These are phyloP conservation scores for Monosporascus sp. DNA, from an alignment of 2,329 filamentous ascomycete genomes.

Conservation along the genomic window DNA sequence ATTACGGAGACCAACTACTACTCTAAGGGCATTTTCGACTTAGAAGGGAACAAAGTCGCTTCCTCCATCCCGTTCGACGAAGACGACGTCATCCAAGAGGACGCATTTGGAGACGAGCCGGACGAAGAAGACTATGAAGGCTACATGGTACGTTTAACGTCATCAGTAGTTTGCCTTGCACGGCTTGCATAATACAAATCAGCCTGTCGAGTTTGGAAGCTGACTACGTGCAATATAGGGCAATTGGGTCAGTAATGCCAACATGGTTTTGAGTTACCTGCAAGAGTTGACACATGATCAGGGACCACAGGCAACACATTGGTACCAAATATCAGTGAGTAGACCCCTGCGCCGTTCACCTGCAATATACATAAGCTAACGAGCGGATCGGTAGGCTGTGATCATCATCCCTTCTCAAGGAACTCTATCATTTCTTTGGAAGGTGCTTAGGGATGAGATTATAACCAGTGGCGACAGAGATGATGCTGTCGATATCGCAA, in stretches of 20 bases:
- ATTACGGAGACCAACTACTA: constrained; percentile 5
- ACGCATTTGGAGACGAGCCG: constrained; percentile 12
- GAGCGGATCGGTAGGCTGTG: constrained; percentile 3
- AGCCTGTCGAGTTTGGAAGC: background rate
- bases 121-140: constrained; percentile 21
- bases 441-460: background rate
- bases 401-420: constrained; percentile 9
- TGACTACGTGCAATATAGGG: background rate
- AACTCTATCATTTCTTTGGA: constrained; percentile 2
- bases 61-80: constrained; percentile 12
- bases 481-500: background rate
- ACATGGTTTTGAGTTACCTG: background rate
- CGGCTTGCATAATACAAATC: too few species aligned
- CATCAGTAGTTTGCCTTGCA: too few species aligned
- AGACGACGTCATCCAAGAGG: constrained; percentile 15
- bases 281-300: constrained; percentile 1
- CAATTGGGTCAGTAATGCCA: background rate
- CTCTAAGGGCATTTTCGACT: constrained; percentile 22
- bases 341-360: background rate
- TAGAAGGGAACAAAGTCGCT: constrained; percentile 18
- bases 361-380: background rate
- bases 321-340: constrained; percentile 8
- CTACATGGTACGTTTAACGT: constrained; percentile 20
- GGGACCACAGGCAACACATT: background rate
- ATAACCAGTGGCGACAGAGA: background rate